A percentile compares a stretch with the other conserved stretches of the same genome.
phyloP scores from a whole-genome alignment of 116 monocot genomes.

The Cymodocea nodosa region DNA sequence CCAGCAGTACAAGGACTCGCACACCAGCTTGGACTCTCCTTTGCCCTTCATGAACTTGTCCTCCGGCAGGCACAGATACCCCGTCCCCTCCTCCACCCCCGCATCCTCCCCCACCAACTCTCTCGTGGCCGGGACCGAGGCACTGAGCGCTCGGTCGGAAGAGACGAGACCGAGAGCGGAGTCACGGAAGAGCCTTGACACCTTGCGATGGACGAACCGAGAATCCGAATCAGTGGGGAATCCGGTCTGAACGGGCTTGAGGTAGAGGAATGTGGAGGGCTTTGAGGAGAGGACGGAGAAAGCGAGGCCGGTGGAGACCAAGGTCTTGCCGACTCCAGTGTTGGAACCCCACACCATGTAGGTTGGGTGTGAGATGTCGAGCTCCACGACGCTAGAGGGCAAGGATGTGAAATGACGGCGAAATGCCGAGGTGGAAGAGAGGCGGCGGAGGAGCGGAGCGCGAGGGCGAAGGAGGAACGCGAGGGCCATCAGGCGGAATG shows the following conservation, averaged over 20 bases:
- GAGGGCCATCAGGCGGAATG: not conserved
- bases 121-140: slow-evolving; percentile 29
- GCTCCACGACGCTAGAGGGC: slow-evolving; percentile 6
- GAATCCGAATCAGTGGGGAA: slow-evolving; percentile 83
- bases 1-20: slow-evolving; percentile 78
- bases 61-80: slow-evolving; percentile 23
- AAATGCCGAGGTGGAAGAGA: not conserved
- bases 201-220: slow-evolving; percentile 48
- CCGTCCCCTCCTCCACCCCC: slow-evolving; percentile 7
- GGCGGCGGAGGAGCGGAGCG: not conserved
- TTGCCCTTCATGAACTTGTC: slow-evolving; percentile 22
- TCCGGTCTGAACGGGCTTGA: slow-evolving; percentile 94
- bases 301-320: slow-evolving; percentile 84
- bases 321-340: slow-evolving; percentile 90
- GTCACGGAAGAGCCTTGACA: slow-evolving; percentile 23
- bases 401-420: not conserved
- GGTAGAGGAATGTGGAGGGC: slow-evolving; percentile 44
- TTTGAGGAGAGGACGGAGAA: slow-evolving; percentile 37
- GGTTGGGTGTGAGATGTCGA: slow-evolving; percentile 57
- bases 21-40: slow-evolving; percentile 27
- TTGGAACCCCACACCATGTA: slow-evolving; percentile 81
- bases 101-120: slow-evolving; percentile 1
- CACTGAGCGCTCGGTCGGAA: slow-evolving; percentile 28
- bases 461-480: not conserved
- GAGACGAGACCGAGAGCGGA: slow-evolving; percentile 3